Evolutionary conservation across 768 basidiomycete species (phyloP), one percentile per base, ranked within the genome.

Genomic region (Tricholomella constricta): DNA sequence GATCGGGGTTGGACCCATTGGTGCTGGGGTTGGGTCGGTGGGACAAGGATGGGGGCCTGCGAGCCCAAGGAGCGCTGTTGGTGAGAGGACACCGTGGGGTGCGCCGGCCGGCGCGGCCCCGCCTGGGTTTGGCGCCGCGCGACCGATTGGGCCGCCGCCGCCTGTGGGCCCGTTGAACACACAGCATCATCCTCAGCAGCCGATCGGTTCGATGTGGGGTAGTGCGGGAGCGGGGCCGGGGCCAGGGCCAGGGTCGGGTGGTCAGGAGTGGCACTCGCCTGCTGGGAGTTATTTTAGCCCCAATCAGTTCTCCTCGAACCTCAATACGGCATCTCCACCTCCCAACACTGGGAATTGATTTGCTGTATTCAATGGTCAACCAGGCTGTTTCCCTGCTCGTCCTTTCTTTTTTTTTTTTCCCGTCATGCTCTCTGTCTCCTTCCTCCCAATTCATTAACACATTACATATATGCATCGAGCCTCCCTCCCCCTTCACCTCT

Each of bases 281-380:
- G 56, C 77, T 29, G 63, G 71, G 2, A 65, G 68, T 22, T 83
- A 79, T 60, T 83, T 78, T 61, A 49, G 58, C 26, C 48, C 57
- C n/a, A 43, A 51, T n/a, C n/a, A n/a, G n/a, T n/a, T n/a, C n/a
- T n/a, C n/a, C 40, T 66, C 75, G 17, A 72, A 69, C 38, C 69
- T 81, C 54, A 77, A 79, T 43, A 68, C 83, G 36, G 74, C 83
- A 15, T 77, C 83, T n/a, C 75, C 84, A 45, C 68, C 70, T 15
- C 67, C 73, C 41, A 73, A 77, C 58, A 57, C 71, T 26, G 69
- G 71, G 25, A 64, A 69, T 43, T 64, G 63, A 54, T 23, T 22
- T 29, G 34, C 9, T 50, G 56, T 59, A 56, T 60, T 62, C 59
- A 22, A 54, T 42, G n/a, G n/a, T n/a, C n/a, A n/a, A n/a, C n/a